A percentile compares a stretch with the other conserved stretches of the same genome.
Evolutionary conservation across 192 early-diverging fungal genomes (phyloP).

Genomic region (Podila verticillata): DNA sequence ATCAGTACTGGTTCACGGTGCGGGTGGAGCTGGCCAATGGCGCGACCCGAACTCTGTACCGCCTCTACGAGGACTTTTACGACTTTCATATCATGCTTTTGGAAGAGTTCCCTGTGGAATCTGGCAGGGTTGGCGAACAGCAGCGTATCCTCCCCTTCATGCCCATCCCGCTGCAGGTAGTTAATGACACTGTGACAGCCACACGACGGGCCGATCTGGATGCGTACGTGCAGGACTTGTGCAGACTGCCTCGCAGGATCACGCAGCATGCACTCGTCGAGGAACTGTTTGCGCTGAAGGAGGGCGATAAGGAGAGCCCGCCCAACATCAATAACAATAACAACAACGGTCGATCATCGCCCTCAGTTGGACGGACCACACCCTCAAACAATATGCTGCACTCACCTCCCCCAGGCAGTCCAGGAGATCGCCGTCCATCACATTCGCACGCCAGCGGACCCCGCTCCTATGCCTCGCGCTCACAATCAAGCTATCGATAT

Average conservation of each 20-base stretch:
- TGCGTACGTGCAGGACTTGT: slow-evolving; percentile 71
- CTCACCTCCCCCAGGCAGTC: slow-evolving; percentile 7
- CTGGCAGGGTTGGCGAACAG: slow-evolving; percentile 61
- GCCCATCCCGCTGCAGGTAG: slow-evolving; percentile 69
- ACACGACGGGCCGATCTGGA: slow-evolving; percentile 72
- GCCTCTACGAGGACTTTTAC: slow-evolving; percentile 85
- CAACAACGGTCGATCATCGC: neutral
- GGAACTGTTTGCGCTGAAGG: slow-evolving; percentile 61
- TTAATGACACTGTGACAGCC: slow-evolving; percentile 74
- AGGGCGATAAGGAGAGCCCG: slow-evolving; percentile 66
- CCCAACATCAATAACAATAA: no score
- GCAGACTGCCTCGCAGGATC: slow-evolving; percentile 66
- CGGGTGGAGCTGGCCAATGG: slow-evolving; percentile 62
- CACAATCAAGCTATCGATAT: slow-evolving; percentile 19
- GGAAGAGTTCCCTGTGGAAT: slow-evolving; percentile 72
- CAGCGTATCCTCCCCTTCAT: slow-evolving; percentile 70
- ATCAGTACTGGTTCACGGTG: slow-evolving; percentile 77
- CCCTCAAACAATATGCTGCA: slow-evolving; percentile 37
- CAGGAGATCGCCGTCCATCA: slow-evolving; percentile 31
- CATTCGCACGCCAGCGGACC: slow-evolving; percentile 47
- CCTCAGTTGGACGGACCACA: slow-evolving; percentile 29
- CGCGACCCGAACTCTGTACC: slow-evolving; percentile 68
- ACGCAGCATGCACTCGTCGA: slow-evolving; percentile 57
- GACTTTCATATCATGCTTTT: slow-evolving; percentile 77
- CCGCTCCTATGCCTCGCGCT: slow-evolving; percentile 17